Base-by-base conservation (phyloP, 1,284 basidiomycete genomes). In the Pseudozyma sp. region DNA sequence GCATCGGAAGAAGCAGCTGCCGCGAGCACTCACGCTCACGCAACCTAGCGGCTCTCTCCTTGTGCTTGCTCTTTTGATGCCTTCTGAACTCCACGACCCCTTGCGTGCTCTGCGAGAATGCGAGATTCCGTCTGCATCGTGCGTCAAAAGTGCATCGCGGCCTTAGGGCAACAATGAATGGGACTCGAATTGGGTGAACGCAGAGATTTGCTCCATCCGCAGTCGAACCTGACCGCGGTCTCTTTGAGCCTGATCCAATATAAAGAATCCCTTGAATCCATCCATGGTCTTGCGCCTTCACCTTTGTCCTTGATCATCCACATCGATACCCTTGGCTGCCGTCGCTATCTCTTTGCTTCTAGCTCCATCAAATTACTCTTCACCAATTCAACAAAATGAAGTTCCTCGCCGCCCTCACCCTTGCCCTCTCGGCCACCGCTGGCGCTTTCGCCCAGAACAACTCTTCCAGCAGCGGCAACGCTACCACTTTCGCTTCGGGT, bases 401-500 rank as follows among this genome's bases (percentile, higher is more conserved):
- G 73, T 73, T 78, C 70, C 65, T 76, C 45, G 61, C 73, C 18
- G 54, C 70, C 19, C 52, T 74, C 25, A 55, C 68, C 25, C 43
- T 76, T 34, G 65, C 64, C 38, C 70, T 78, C n/a, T 59, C 66
- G 39, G 68, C 66, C 44, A 55, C 61, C 34, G 59, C 70, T 21
- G 76, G 65, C 16, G 56, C 61, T n/a, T 7, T 76, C 0, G 76
- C 66, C 16, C 76, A 78, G 59, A 47, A 18, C 45, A 21, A 21
- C 19, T 18, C 19, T 14, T 9, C 10, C 43, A 39, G 38, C 59
- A 48, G 35, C 36, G 50, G 38, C n/a, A 76, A 78, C 53, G 69
- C 69, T 34, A 78, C 70, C 50, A 51, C 70, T 19, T 79, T 73
- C 38, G 75, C 73, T 25, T 65, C 70, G 6, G 73, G 67, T 21